phyloP scores from a whole-genome alignment of 352 stramenopile genomes.

The Pythium folliculosum region DNA sequence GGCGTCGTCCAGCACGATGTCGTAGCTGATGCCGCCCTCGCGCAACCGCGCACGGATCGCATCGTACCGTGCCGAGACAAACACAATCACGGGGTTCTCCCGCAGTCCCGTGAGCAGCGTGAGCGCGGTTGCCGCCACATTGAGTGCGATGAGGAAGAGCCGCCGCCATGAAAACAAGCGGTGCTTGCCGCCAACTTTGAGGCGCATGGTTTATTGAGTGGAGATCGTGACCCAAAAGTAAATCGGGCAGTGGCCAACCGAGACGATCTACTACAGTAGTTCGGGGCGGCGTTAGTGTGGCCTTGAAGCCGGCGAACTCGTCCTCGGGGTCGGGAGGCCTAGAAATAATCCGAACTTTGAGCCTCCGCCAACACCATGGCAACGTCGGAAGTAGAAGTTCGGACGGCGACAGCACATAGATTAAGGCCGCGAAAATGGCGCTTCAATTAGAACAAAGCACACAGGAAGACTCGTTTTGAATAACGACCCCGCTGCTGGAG shows the following conservation, averaged over 20 bases:
- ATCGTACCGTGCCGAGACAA: conserved; percentile 26
- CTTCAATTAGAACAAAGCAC: background rate
- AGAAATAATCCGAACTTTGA: no score
- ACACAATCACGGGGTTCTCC: conserved; percentile 29
- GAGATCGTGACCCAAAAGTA: no score
- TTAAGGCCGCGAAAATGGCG: background rate
- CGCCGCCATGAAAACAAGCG: conserved; percentile 7
- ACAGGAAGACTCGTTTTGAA: no score
- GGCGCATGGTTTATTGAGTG: background rate
- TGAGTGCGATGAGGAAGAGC: conserved; percentile 21
- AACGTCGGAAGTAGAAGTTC: no score
- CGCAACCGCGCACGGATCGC: conserved; percentile 20
- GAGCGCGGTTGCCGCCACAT: conserved; percentile 22
- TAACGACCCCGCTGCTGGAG: no score
- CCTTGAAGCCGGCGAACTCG: background rate
- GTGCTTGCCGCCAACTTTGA: conserved; percentile 10
- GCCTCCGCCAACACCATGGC: no score
- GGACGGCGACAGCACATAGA: no score
- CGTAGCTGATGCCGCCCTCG: conserved; percentile 32
- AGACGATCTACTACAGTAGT: no score
- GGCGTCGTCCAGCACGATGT: conserved; percentile 25
- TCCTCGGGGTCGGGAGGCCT: no score
- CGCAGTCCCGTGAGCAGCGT: conserved; percentile 28
- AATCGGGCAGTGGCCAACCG: no score
- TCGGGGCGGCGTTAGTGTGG: no score